Base-by-base conservation (phyloP, 495 filamentous ascomycete genomes). In the Diplogelasinospora grovesii region DNA sequence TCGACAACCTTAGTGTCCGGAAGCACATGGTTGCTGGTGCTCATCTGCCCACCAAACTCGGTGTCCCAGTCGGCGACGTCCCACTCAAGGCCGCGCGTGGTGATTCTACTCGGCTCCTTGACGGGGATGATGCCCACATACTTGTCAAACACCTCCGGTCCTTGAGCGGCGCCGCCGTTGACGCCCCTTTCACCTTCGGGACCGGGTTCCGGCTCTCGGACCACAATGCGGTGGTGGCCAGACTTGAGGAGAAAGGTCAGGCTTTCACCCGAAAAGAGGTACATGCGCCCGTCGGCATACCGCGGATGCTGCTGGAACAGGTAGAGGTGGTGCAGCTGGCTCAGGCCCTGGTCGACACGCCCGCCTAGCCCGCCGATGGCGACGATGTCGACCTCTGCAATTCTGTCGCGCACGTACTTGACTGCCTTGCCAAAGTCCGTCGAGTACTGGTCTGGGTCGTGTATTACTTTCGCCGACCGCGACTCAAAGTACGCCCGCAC, bases 1-100 rank as follows among this genome's bases (percentile, higher is more conserved):
- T 70, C 68, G 2, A 93, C 71, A 40, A 64, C 64, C 36, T 53
- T 23, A 7, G 67, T 66, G 43, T 60, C 61, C 0, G 66, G 68
- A 42, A 70, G 54, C 20, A 94, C 75, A 53, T 89, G 84, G 64
- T 98, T 98, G 60, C 92, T 98, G 31, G 92, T 97, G 53, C 89
- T 95, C 45, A 98, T 63, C 52, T 83, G 77, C 0, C 79, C 79
- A 0, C 90, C 92, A 60, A 97, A 88, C 50, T 76, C 69, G 0
- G 89, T 95, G 45, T 70, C 61, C 84, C 87, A 90, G 39, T 83
- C 66, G 41, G 70, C 46, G 1, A 98, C 82, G 61, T 98, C 86
- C 90, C 92, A 98, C 53, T 90, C 79, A 30, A 98, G 65, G 0
- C 92, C 92, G 0, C 64, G 58, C 0, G 87, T 93, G 2, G 75